These are phyloP conservation scores for Cymbopogon citratus DNA, from an alignment of 176 grass and related monocot genomes.

Conservation along the genomic window DNA sequence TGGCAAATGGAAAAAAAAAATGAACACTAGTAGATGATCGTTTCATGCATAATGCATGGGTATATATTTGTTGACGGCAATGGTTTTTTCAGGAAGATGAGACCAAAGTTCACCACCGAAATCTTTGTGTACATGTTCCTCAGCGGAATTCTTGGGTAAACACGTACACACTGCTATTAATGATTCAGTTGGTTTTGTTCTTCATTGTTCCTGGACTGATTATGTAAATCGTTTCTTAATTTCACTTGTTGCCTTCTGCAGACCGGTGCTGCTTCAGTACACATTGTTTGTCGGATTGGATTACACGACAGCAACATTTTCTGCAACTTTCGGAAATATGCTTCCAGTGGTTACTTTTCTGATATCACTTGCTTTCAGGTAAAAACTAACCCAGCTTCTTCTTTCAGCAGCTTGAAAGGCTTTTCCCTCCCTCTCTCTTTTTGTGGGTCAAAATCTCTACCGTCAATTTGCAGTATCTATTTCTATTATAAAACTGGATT, in stretches of 20 bases:
- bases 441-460: not conserved
- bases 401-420: not conserved
- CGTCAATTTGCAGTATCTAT: not conserved
- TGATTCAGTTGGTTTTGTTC: not conserved
- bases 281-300: constrained; percentile 69
- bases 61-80: not conserved
- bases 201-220: not conserved
- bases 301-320: constrained; percentile 79
- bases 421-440: not conserved
- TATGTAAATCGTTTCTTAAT: not conserved
- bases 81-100: constrained; percentile 37
- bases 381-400: not conserved
- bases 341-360: constrained; percentile 82
- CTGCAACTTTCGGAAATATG: constrained; percentile 79
- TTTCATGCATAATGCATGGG: not conserved
- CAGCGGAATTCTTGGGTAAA: constrained; percentile 46
- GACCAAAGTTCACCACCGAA: constrained; percentile 49
- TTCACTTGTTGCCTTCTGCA: constrained; percentile 19
- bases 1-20: not conserved
- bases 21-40: not conserved
- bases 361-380: constrained; percentile 69
- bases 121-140: constrained; percentile 55
- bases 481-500: not conserved
- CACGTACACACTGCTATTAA: not conserved
- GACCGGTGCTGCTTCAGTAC: constrained; percentile 79